A percentile compares a stretch with the other conserved stretches of the same genome.
These are phyloP conservation scores for Limonium bicolor DNA, from an alignment of 148 eudicot species.

Conservation along the genomic window DNA sequence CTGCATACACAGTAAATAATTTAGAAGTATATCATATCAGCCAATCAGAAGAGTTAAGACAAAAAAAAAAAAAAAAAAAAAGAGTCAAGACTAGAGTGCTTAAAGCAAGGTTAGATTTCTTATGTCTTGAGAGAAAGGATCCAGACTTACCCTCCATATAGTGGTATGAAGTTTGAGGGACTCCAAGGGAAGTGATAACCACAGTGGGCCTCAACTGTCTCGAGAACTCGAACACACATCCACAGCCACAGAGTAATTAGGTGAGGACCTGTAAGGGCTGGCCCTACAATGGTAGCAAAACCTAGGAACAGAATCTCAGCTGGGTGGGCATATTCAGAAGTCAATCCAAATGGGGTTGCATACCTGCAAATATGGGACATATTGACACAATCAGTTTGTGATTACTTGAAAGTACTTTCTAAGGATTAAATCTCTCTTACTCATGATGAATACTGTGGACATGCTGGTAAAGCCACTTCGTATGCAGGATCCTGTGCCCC, in stretches of 20 bases:
- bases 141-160: constrained; percentile 74
- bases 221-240: constrained; percentile 93
- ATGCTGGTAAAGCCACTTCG: constrained; percentile 95
- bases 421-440: constrained; percentile 24
- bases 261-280: constrained; percentile 93
- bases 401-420: neutral
- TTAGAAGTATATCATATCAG: no score
- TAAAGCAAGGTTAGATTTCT: neutral
- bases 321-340: constrained; percentile 97
- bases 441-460: constrained; percentile 95
- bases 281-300: constrained; percentile 87
- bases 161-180: constrained; percentile 69
- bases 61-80: neutral
- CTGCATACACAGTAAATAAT: constrained; percentile 21
- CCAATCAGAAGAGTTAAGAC: neutral
- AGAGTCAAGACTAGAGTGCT: neutral
- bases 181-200: constrained; percentile 98
- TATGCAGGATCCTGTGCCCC: constrained; percentile 92
- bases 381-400: neutral
- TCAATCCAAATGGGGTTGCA: constrained; percentile 97
- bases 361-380: constrained; percentile 31
- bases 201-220: constrained; percentile 91
- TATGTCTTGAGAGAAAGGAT: neutral
- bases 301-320: constrained; percentile 95
- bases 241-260: constrained; percentile 83